Evolutionary conservation across 164 flowering plant species (phyloP).

Genomic region (Annona cherimola): DNA sequence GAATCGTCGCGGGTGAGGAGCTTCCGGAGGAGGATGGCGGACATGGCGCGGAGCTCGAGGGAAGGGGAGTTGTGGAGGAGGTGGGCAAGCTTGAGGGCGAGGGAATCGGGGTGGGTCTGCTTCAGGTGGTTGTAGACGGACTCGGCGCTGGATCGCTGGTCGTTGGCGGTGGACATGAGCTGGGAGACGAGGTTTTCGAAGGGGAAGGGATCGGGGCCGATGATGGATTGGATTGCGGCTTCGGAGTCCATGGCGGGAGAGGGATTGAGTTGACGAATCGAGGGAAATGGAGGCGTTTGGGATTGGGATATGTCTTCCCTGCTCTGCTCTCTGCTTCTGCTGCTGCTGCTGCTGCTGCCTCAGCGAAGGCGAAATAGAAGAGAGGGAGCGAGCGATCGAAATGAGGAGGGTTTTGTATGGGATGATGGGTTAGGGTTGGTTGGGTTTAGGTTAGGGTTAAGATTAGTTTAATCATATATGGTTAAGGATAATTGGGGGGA

Average conservation of each 20-base stretch:
- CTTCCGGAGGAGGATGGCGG: constrained; percentile 90
- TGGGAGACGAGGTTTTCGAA: constrained; percentile 78
- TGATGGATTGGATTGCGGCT: constrained; percentile 53
- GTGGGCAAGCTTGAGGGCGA: constrained; percentile 68
- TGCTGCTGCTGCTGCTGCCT: not conserved
- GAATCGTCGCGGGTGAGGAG: constrained; percentile 86
- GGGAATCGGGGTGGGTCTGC: constrained; percentile 68
- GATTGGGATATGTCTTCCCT: too few relatives aligned
- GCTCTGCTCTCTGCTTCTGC: not conserved
- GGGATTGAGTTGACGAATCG: not conserved
- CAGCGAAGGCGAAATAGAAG: constrained; percentile 3
- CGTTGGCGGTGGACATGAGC: constrained; percentile 80
- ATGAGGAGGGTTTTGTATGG: not conserved
- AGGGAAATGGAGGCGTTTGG: not conserved
- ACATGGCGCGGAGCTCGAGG: constrained; percentile 79
- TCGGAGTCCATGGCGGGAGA: constrained; percentile 16
- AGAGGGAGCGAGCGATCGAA: not conserved
- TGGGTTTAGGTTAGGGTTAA: not conserved
- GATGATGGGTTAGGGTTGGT: not conserved
- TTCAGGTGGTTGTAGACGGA: constrained; percentile 67
- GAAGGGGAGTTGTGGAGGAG: constrained; percentile 64
- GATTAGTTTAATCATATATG: not conserved
- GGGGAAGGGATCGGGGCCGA: constrained; percentile 69
- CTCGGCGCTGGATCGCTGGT: constrained; percentile 80
- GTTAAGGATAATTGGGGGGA: not conserved